These are phyloP conservation scores for Rhododendron ferrugineum DNA, from an alignment of 148 eudicot genomes.

Conservation along the genomic window DNA sequence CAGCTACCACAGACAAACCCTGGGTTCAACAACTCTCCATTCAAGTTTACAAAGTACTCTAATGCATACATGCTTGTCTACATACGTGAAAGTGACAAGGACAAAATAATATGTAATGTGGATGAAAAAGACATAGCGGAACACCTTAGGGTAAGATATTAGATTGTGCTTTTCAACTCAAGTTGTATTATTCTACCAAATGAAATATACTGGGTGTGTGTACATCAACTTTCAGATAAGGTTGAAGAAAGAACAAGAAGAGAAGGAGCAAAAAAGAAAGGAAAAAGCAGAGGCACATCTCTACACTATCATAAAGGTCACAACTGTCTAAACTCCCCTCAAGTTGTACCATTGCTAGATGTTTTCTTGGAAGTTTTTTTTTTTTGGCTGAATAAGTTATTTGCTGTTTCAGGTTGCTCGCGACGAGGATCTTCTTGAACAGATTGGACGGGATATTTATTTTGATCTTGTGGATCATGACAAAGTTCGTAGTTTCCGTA, in stretches of 20 bases:
- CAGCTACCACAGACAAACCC: slow-evolving; percentile 82
- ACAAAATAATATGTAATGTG: slow-evolving; percentile 77
- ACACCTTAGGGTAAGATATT: slow-evolving; percentile 63
- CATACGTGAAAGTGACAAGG: slow-evolving; percentile 86
- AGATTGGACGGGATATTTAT: slow-evolving; percentile 69
- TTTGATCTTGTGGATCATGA: slow-evolving; percentile 96
- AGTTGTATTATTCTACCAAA: background rate
- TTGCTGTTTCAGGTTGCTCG: slow-evolving; percentile 58
- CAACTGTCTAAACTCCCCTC: background rate
- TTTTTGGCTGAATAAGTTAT: background rate
- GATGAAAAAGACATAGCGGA: slow-evolving; percentile 88
- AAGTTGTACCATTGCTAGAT: background rate
- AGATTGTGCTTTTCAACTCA: background rate
- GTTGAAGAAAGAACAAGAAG: slow-evolving; percentile 80
- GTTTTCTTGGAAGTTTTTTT: background rate
- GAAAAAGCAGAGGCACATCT: slow-evolving; percentile 87
- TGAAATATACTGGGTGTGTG: background rate
- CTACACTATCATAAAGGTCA: slow-evolving; percentile 82
- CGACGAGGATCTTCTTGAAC: slow-evolving; percentile 66
- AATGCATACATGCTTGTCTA: slow-evolving; percentile 95
- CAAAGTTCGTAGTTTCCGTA: slow-evolving; percentile 64
- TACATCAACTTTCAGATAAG: slow-evolving; percentile 38
- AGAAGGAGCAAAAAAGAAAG: slow-evolving; percentile 70
- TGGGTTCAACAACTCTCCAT: slow-evolving; percentile 43
- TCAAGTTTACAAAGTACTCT: slow-evolving; percentile 80